Base-by-base conservation (phyloP, 495 filamentous ascomycete species). In the Daldinia concentrica region DNA sequence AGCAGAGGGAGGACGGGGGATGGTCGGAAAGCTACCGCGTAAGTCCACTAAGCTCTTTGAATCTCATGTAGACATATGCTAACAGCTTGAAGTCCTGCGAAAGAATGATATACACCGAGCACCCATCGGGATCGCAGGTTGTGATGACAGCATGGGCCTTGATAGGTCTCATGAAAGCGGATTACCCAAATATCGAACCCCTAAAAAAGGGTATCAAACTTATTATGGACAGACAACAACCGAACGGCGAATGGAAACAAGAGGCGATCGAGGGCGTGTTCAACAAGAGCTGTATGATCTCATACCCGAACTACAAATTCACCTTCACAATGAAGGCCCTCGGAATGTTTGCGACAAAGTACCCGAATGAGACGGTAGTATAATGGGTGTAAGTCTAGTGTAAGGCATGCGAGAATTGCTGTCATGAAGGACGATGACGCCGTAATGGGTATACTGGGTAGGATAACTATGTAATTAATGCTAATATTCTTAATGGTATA, bases 231-330 rank as follows among this genome's bases (percentile, higher is more conserved):
- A 86, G 95, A 48, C 95, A 99, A 77, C 89, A 92, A 77, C 77
- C 81, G 4, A 97, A 96, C 77, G 95, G 95, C 14, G 93, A 97
- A 82, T 99, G 95, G 95, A 79, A 91, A 68, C 95, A 98, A 76
- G 95, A 99, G 81, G 90, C 89, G 0, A 98, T 99, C 73, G 95
- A 99, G 76, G 95, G 95, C 6, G 95, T 99, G 12, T 99, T 99
- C 83, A 99, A 99, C 81, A 97, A 98, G 83, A 97, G 90, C 75
- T 98, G 95, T 81, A 98, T 98, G 95, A 99, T 99, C 62, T 95
- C 95, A 4, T 99, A 99, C 76, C 95, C 95, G 64, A 99, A 99
- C 82, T 99, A 99, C 85, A 99, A 99, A 83, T 94, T 97, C 79
- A 92, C 90, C 59, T 99, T 98, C 80, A 90, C 95, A 6, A 93